These are phyloP conservation scores for Globisporangium takayamanum DNA, from an alignment of 352 stramenopile species.

Conservation along the genomic window DNA sequence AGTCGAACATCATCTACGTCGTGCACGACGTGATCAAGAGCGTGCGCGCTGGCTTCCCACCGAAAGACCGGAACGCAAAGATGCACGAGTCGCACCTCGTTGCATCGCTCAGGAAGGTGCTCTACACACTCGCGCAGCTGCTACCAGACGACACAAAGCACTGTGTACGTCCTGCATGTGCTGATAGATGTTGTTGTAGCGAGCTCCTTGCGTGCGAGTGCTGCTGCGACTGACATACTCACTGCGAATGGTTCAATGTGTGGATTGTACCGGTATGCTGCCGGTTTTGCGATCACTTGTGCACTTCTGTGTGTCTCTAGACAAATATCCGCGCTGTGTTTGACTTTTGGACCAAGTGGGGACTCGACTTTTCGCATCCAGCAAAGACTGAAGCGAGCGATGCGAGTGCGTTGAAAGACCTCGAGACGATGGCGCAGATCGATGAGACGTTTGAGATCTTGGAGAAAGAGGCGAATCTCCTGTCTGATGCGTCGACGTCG, in stretches of 20 bases:
- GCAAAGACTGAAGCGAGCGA: constrained; percentile 13
- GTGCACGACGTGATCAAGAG: constrained; percentile 80
- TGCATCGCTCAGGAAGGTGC: constrained; percentile 52
- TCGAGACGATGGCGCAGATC: constrained; percentile 42
- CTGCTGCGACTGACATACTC: not conserved
- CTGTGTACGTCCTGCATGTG: constrained; percentile 38
- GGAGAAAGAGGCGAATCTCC: constrained; percentile 37
- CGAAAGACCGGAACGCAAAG: constrained; percentile 68
- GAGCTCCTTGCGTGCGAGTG: not conserved
- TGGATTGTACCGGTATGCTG: too few relatives aligned
- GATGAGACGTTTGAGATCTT: constrained; percentile 62
- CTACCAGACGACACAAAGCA: constrained; percentile 54
- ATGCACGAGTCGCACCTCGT: constrained; percentile 70
- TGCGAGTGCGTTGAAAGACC: constrained; percentile 24
- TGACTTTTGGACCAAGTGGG: constrained; percentile 82
- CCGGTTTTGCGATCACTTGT: not conserved
- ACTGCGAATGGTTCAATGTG: not conserved
- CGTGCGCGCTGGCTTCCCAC: constrained; percentile 57
- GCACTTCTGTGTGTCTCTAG: constrained; percentile 16
- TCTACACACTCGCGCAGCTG: constrained; percentile 56
- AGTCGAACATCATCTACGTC: constrained; percentile 75
- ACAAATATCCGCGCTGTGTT: constrained; percentile 68
- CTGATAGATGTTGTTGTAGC: not conserved
- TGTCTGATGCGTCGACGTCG: constrained; percentile 63
- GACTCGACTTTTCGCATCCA: constrained; percentile 50